These are phyloP conservation scores for Paxillus rubicundulus DNA, from an alignment of 768 basidiomycete species.

Conservation along the genomic window DNA sequence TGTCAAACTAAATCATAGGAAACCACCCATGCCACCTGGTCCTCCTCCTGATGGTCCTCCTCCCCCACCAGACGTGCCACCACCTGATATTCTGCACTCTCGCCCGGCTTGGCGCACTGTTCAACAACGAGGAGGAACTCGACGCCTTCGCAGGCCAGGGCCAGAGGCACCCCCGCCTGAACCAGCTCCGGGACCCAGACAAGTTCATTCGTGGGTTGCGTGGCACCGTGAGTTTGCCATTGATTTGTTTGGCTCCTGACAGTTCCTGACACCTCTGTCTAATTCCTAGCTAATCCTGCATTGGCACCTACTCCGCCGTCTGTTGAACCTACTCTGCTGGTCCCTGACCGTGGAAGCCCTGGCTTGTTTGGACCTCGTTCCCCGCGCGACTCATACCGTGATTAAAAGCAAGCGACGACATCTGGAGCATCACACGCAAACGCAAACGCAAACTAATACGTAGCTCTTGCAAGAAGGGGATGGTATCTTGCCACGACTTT, in stretches of 20 bases:
- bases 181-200: conserved; percentile 39
- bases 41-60: conserved; percentile 41
- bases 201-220: conserved; percentile 53
- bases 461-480: not conserved
- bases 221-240: conserved; percentile 60
- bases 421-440: not conserved
- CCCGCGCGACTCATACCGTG: conserved; percentile 42
- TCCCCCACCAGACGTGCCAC: conserved; percentile 42
- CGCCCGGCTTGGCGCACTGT: conserved; percentile 66
- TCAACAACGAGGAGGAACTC: conserved; percentile 28
- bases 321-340: conserved; percentile 55
- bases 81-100: conserved; percentile 41
- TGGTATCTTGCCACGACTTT: not conserved
- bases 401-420: conserved; percentile 3
- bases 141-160: conserved; percentile 44
- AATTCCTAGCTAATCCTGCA: conserved; percentile 53
- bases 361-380: conserved; percentile 80
- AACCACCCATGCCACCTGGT: conserved; percentile 40
- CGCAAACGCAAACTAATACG: not conserved
- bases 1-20: conserved; percentile 32
- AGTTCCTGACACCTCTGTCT: conserved; percentile 5
- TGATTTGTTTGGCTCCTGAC: conserved; percentile 9
- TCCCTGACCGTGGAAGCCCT: conserved; percentile 56
- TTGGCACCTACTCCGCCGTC: conserved; percentile 60
- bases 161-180: conserved; percentile 36